A percentile compares a stretch with the other conserved stretches of the same genome.
Conservation (phyloP, 768 basidiomycete genomes). For the Royoungia palumana region DNA sequence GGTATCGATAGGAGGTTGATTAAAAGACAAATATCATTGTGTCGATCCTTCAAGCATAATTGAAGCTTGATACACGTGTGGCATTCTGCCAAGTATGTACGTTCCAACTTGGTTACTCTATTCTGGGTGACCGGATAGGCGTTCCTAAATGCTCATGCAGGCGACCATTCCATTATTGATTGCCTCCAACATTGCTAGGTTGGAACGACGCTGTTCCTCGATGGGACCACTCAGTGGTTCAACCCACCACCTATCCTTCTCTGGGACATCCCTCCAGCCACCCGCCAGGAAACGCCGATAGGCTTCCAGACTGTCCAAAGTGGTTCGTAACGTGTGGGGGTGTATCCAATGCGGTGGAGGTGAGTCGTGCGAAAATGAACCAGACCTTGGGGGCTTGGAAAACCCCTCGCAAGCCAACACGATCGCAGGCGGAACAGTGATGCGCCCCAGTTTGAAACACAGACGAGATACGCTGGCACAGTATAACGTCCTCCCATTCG, state of each 20-base stretch:
- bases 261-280: conserved; percentile 60
- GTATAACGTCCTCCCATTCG: conserved; percentile 36
- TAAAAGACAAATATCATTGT: no score
- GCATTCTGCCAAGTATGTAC: no score
- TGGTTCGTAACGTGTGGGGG: conserved; percentile 1
- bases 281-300: conserved; percentile 48
- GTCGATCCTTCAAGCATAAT: no score
- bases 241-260: conserved; percentile 64
- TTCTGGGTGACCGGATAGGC: no score
- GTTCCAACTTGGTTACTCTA: no score
- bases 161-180: no score
- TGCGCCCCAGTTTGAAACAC: conserved; percentile 67
- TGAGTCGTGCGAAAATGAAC: conserved; percentile 8
- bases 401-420: conserved; percentile 59
- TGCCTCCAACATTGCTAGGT: no score
- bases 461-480: conserved; percentile 57
- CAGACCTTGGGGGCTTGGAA: conserved; percentile 14
- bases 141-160: no score
- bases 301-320: conserved; percentile 22
- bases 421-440: conserved; percentile 66
- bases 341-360: conserved; percentile 11
- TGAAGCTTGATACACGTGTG: no score
- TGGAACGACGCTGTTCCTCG: conserved; percentile 31
- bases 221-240: conserved; percentile 45
- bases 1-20: no score